Conservation (phyloP, 228 moss, liverwort and hornwort species). For the Sphagnum magellanicum region DNA sequence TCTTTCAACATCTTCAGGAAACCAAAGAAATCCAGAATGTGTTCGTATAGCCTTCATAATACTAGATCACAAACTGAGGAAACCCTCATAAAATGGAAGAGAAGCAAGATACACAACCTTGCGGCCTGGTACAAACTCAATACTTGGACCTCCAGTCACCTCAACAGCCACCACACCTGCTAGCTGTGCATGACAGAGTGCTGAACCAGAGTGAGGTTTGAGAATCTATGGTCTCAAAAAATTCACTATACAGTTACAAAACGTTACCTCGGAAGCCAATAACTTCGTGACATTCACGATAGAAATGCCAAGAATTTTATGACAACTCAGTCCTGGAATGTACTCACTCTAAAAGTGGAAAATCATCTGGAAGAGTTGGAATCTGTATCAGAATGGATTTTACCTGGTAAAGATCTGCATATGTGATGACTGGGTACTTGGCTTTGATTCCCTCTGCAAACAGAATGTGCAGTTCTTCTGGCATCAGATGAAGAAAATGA, state of each 20-base stretch:
- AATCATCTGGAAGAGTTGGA: not conserved
- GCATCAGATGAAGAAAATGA: no score
- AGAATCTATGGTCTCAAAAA: not conserved
- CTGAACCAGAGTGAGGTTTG: no score
- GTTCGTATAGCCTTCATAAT: no score
- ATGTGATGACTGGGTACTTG: conserved; percentile 75
- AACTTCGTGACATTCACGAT: not conserved
- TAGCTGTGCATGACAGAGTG: conserved; percentile 24
- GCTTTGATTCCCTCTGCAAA: conserved; percentile 70
- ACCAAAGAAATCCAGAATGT: no score
- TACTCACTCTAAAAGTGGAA: not conserved
- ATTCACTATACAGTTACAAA: not conserved
- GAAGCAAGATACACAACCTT: conserved; percentile 28
- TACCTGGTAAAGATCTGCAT: conserved; percentile 96
- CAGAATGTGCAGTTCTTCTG: not conserved
- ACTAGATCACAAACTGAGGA: not conserved
- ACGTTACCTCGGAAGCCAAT: not conserved
- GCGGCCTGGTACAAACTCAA: conserved; percentile 77
- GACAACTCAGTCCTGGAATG: not conserved
- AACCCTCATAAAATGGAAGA: not conserved
- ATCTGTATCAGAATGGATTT: not conserved
- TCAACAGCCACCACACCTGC: conserved; percentile 93
- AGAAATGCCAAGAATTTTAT: conserved; percentile 8
- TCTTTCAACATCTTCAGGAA: no score
- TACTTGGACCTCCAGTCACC: conserved; percentile 84